Percentiles rank a stretch among this genome's conserved stretches.
Evolutionary conservation across 1,284 basidiomycete genomes (phyloP).

Genomic region (Spongispora temasekensis): DNA sequence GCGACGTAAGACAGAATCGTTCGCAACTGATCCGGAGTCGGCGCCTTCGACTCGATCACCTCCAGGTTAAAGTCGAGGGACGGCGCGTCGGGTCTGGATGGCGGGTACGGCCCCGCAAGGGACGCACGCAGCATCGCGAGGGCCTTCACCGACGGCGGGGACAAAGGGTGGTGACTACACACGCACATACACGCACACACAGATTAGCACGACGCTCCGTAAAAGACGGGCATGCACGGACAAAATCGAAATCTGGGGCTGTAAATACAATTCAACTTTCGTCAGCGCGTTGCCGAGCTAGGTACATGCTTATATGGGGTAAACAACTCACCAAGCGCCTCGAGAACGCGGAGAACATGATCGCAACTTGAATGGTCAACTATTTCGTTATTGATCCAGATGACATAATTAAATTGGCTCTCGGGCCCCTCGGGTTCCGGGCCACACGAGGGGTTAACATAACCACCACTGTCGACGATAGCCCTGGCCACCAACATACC

Average conservation of each 20-base stretch:
- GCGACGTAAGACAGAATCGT: conserved; percentile 67
- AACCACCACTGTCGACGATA: no score
- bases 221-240: conserved; percentile 34
- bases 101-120: conserved; percentile 60
- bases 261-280: conserved; percentile 8
- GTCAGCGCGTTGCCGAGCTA: background rate
- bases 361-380: no score
- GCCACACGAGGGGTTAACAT: no score
- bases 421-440: background rate
- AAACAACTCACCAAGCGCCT: conserved; percentile 29
- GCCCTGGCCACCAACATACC: no score
- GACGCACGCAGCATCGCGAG: conserved; percentile 59
- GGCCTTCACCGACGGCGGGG: conserved; percentile 62
- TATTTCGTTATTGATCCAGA: background rate
- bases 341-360: conserved; percentile 37
- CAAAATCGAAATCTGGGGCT: conserved; percentile 73
- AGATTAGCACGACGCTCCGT: conserved; percentile 8
- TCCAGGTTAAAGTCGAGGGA: conserved; percentile 72
- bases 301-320: conserved; percentile 5
- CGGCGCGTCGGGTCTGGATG: conserved; percentile 41
- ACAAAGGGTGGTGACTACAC: conserved; percentile 61
- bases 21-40: conserved; percentile 65
- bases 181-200: background rate
- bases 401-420: conserved; percentile 9
- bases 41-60: conserved; percentile 62